These are phyloP conservation scores for Wolfiporia cocos DNA, from an alignment of 1,284 basidiomycete genomes.

Conservation along the genomic window DNA sequence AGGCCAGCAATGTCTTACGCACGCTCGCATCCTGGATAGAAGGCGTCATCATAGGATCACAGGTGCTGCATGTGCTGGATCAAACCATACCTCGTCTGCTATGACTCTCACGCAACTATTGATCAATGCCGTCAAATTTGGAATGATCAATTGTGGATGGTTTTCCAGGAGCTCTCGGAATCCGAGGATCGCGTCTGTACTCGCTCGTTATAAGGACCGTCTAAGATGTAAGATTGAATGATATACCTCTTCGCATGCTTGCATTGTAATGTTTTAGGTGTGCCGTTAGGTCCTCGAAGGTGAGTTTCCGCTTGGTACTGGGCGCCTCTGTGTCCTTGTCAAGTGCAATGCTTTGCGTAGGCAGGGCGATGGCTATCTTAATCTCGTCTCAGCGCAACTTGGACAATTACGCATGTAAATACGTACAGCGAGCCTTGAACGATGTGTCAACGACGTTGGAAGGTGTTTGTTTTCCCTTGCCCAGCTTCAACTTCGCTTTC, in stretches of 20 bases:
- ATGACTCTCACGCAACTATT: conserved; percentile 69
- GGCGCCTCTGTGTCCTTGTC: conserved; percentile 52
- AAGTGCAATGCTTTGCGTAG: conserved; percentile 69
- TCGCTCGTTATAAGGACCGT: too few relatives aligned
- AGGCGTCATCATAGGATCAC: not conserved
- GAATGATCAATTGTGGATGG: conserved; percentile 52
- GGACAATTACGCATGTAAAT: not conserved
- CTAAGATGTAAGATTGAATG: too few relatives aligned
- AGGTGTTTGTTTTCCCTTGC: conserved; percentile 84
- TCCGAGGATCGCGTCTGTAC: conserved; percentile 78
- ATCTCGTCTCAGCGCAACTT: conserved; percentile 4
- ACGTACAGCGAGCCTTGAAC: conserved; percentile 86
- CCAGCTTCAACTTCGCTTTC: conserved; percentile 96
- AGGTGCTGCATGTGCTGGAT: not conserved
- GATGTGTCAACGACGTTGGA: conserved; percentile 92
- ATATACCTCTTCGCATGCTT: conserved; percentile 62
- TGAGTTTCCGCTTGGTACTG: conserved; percentile 72
- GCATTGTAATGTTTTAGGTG: conserved; percentile 85
- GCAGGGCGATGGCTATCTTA: conserved; percentile 80
- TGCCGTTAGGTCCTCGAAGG: conserved; percentile 73
- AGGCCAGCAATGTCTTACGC: conserved; percentile 51
- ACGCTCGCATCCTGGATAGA: conserved; percentile 53
- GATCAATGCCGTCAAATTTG: conserved; percentile 60
- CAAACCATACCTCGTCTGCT: conserved; percentile 64
- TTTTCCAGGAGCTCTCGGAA: conserved; percentile 75